Conservation (phyloP, 306 rosid species). For the Carpinus fangiana region DNA sequence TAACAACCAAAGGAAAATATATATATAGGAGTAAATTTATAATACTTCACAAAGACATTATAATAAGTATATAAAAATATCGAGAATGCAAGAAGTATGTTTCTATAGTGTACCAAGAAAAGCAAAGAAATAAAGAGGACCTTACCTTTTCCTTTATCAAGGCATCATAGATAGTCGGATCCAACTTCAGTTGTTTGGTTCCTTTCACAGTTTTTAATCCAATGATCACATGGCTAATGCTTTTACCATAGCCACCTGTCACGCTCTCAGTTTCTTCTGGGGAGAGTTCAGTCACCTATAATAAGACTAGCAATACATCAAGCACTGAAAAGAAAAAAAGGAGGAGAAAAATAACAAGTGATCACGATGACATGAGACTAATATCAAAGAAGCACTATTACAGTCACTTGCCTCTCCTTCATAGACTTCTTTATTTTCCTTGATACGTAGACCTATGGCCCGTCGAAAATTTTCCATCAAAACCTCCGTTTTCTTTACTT, state of each 20-base stretch:
- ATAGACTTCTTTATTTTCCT: constrained; percentile 95
- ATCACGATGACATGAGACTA: constrained; percentile 14
- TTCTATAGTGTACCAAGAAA: background rate
- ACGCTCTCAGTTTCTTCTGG: constrained; percentile 95
- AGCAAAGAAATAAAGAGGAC: background rate
- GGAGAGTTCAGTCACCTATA: constrained; percentile 86
- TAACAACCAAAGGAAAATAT: too few species aligned
- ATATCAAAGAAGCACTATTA: background rate
- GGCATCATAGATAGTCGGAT: constrained; percentile 95
- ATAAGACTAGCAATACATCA: constrained; percentile 28
- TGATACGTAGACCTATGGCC: constrained; percentile 89
- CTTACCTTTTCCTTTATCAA: constrained; percentile 87
- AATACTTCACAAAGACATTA: background rate
- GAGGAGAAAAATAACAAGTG: background rate
- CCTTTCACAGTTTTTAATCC: constrained; percentile 96
- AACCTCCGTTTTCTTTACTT: constrained; percentile 96
- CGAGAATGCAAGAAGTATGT: background rate
- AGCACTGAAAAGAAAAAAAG: constrained; percentile 16
- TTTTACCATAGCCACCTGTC: constrained; percentile 94
- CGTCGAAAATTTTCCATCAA: constrained; percentile 91
- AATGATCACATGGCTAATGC: constrained; percentile 95
- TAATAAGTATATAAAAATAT: background rate
- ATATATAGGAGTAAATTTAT: background rate
- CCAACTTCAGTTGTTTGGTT: constrained; percentile 94
- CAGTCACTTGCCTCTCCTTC: constrained; percentile 87